These are phyloP conservation scores for Linnemannia exigua DNA, from an alignment of 192 early-diverging fungal genomes.

Conservation along the genomic window DNA sequence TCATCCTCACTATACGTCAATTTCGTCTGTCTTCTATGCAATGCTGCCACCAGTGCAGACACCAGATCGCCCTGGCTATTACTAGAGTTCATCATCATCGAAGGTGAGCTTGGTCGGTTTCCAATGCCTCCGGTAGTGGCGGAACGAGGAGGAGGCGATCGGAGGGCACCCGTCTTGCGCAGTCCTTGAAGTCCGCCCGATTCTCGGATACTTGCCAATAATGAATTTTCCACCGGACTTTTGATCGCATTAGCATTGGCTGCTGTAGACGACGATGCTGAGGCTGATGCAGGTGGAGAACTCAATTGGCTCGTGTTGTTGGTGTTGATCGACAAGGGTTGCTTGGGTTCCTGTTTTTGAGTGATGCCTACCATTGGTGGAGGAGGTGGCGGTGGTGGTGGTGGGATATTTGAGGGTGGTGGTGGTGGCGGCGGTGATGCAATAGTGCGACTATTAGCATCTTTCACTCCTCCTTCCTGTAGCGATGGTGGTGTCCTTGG, in stretches of 20 bases:
- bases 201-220: conserved; percentile 50
- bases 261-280: not conserved
- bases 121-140: not conserved
- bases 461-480: not conserved
- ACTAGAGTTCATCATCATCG: conserved; percentile 6
- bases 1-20: conserved; percentile 51
- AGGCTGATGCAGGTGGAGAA: not conserved
- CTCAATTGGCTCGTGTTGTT: not conserved
- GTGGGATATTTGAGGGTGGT: conserved; percentile 29
- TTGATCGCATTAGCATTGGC: not conserved
- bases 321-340: not conserved
- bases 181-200: conserved; percentile 46
- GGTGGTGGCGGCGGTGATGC: not conserved
- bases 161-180: conserved; percentile 52
- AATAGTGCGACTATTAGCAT: not conserved
- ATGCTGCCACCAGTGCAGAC: conserved; percentile 47
- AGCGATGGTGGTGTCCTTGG: conserved; percentile 7
- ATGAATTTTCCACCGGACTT: conserved; percentile 32
- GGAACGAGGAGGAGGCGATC: conserved; percentile 34
- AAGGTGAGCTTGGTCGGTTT: not conserved
- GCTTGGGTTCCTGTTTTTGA: conserved; percentile 2
- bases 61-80: conserved; percentile 48
- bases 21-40: conserved; percentile 51
- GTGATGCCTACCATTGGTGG: not conserved
- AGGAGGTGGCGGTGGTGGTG: conserved; percentile 32